phyloP scores from a whole-genome alignment of 2,329 filamentous ascomycete species.

The Pseudodiploospora longispora region DNA sequence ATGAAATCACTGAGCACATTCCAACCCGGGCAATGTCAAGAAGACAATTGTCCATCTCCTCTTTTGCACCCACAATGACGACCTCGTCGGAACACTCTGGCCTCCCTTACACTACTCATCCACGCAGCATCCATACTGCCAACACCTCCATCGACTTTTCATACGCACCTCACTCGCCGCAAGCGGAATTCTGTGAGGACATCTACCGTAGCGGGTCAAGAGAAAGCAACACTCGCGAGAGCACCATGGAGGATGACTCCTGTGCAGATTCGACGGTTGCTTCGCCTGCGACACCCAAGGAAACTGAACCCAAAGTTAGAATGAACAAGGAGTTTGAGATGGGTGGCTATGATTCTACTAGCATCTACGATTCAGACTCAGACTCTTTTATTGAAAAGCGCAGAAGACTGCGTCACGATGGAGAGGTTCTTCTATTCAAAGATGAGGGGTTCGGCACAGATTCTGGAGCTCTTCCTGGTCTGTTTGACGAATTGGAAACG shows the following conservation, averaged over 20 bases:
- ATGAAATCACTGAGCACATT: background rate
- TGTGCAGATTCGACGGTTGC: constrained; percentile 8
- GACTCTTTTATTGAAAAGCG: constrained; percentile 22
- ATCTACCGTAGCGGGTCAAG: constrained; percentile 1
- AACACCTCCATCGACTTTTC: constrained; percentile 8
- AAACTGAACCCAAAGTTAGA: background rate
- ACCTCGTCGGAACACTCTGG: constrained; percentile 4
- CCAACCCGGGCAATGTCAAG: background rate
- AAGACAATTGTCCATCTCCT: constrained; percentile 6
- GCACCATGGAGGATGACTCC: constrained; percentile 6
- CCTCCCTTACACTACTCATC: constrained; percentile 1
- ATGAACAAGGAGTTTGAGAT: background rate
- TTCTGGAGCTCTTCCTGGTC: constrained; percentile 25
- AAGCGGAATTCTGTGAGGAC: constrained; percentile 2
- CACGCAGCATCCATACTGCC: constrained; percentile 6
- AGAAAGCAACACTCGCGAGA: background rate
- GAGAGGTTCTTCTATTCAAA: constrained; percentile 30
- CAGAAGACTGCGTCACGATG: constrained; percentile 16
- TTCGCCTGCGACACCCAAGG: constrained; percentile 5
- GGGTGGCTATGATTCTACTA: constrained; percentile 7
- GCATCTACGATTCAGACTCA: constrained; percentile 18
- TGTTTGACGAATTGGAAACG: constrained; percentile 10
- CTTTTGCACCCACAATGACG: background rate
- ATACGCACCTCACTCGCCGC: constrained; percentile 1
- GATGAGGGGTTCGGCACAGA: constrained; percentile 25